Evolutionary conservation across 2,329 filamentous ascomycete species (phyloP).

Genomic region (Zymoseptoria pseudotritici): DNA sequence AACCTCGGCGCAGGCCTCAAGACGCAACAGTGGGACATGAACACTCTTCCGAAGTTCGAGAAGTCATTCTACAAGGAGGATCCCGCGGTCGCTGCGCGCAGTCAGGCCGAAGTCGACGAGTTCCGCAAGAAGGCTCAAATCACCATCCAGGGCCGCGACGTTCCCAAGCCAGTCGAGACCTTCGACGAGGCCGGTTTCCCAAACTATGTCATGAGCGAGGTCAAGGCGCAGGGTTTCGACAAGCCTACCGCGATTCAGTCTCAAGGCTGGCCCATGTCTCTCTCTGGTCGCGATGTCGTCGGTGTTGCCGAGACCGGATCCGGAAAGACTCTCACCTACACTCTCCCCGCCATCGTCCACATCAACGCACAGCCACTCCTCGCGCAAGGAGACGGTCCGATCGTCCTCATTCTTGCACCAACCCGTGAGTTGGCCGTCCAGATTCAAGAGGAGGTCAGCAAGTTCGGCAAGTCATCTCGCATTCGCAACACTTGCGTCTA

Average conservation of each 20-base stretch:
- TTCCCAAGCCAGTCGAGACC: slow-evolving; percentile 90
- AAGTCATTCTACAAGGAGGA: slow-evolving; percentile 99
- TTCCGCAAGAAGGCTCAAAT: slow-evolving; percentile 85
- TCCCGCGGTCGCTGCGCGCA: slow-evolving; percentile 65
- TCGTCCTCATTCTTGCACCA: slow-evolving; percentile 89
- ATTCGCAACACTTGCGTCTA: slow-evolving; percentile 99
- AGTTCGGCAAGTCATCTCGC: slow-evolving; percentile 94
- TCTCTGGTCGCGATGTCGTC: slow-evolving; percentile 94
- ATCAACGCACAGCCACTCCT: slow-evolving; percentile 98
- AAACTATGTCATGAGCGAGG: slow-evolving; percentile 93
- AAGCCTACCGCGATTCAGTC: slow-evolving; percentile 94
- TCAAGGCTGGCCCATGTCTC: slow-evolving; percentile 97
- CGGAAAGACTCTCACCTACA: slow-evolving; percentile 98
- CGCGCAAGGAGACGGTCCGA: slow-evolving; percentile 88
- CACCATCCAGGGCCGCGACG: slow-evolving; percentile 67
- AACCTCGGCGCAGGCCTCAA: slow-evolving; percentile 82
- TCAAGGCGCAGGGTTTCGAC: slow-evolving; percentile 94
- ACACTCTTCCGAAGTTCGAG: slow-evolving; percentile 85
- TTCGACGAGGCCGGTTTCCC: slow-evolving; percentile 98
- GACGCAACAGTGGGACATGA: slow-evolving; percentile 79
- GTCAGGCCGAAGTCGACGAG: slow-evolving; percentile 70
- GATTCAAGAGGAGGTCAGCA: slow-evolving; percentile 97
- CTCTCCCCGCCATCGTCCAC: slow-evolving; percentile 94
- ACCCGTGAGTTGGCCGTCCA: slow-evolving; percentile 97
- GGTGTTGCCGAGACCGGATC: slow-evolving; percentile 97